Conservation (phyloP, 2,329 filamentous ascomycete genomes). For the Diplodia seriata region DNA sequence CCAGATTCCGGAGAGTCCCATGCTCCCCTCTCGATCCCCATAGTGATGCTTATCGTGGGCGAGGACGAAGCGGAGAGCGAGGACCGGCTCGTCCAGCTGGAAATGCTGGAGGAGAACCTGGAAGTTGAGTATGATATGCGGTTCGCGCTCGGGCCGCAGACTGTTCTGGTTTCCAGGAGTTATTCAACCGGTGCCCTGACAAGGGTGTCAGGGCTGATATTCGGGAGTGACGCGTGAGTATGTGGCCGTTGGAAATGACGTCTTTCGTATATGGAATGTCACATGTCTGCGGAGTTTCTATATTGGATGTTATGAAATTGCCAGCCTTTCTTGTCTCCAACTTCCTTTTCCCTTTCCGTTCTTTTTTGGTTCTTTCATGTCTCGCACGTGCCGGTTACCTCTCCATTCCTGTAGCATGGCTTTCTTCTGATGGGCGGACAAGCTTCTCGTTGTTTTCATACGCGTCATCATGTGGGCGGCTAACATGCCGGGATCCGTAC, state of each 20-base stretch:
- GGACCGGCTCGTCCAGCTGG: background rate
- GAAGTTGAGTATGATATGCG: background rate
- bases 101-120: background rate
- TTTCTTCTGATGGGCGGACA: background rate
- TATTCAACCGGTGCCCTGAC: conserved; percentile 4
- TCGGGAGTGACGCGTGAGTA: conserved; percentile 3
- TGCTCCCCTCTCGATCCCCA: conserved; percentile 2
- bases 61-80: conserved; percentile 13
- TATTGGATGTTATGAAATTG: background rate
- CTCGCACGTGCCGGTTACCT: background rate
- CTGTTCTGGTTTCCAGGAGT: background rate
- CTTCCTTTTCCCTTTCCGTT: background rate
- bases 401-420: background rate
- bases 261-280: background rate
- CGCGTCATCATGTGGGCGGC: background rate
- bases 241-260: background rate
- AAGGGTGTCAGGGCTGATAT: background rate
- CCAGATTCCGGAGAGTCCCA: background rate
- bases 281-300: background rate
- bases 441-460: background rate
- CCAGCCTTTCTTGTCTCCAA: background rate
- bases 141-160: background rate
- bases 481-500: background rate
- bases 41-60: conserved; percentile 20
- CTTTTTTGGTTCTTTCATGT: background rate